Evolutionary conservation across 202 grass and related monocot genomes (phyloP).

Genomic region (Carex sylvatica): DNA sequence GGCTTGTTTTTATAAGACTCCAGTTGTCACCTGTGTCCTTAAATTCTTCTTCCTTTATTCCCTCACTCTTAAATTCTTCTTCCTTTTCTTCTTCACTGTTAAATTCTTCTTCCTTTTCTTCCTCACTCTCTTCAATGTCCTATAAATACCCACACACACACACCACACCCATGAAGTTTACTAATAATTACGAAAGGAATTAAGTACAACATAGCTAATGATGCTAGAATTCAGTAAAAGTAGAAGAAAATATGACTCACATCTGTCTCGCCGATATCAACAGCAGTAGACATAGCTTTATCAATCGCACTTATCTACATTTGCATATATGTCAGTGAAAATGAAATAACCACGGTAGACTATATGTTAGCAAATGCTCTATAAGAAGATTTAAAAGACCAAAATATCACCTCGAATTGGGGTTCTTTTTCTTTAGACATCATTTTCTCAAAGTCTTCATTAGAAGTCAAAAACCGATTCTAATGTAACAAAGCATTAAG

Average conservation of each 20-base stretch:
- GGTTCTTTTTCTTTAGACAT: constrained; percentile 43
- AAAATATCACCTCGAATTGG: constrained; percentile 51
- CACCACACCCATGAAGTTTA: constrained; percentile 29
- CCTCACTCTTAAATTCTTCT: constrained; percentile 35
- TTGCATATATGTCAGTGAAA: constrained; percentile 33
- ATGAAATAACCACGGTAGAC: constrained; percentile 17
- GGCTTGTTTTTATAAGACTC: constrained; percentile 69
- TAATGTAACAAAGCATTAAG: constrained; percentile 28
- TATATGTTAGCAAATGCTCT: background rate
- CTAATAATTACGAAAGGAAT: constrained; percentile 16
- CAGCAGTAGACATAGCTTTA: constrained; percentile 82
- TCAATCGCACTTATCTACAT: constrained; percentile 41
- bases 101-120: constrained; percentile 34
- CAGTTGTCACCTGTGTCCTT: constrained; percentile 56
- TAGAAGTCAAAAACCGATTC: constrained; percentile 9
- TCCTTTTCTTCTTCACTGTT: constrained; percentile 37
- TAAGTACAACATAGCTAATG: background rate
- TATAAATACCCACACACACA: constrained; percentile 32
- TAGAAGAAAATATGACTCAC: constrained; percentile 52
- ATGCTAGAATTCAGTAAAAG: background rate
- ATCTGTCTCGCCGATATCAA: constrained; percentile 88
- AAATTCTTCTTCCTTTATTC: constrained; percentile 43
- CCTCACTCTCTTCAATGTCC: constrained; percentile 52
- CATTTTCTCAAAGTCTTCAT: constrained; percentile 25
- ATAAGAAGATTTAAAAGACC: constrained; percentile 14